A percentile compares a stretch with the other conserved stretches of the same genome.
These are phyloP conservation scores for Aureobasidium musti DNA, from an alignment of 2,329 filamentous ascomycete species.

Conservation along the genomic window DNA sequence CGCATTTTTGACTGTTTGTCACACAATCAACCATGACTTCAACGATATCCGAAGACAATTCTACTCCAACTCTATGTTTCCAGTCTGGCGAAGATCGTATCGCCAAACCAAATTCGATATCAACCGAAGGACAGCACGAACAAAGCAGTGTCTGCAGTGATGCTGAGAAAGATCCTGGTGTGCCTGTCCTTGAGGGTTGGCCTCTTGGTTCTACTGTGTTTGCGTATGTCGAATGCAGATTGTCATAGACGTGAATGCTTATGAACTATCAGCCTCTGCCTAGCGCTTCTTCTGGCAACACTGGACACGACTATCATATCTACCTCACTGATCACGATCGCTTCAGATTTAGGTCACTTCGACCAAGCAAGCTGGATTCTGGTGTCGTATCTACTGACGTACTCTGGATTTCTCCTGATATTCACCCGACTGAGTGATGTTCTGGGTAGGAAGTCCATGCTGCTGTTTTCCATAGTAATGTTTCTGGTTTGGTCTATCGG, in stretches of 20 bases:
- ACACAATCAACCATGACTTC: not conserved
- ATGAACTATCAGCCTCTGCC: not conserved
- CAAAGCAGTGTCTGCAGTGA: not conserved
- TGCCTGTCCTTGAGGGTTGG: slow-evolving; percentile 13
- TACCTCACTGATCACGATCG: slow-evolving; percentile 21
- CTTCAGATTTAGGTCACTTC: slow-evolving; percentile 22
- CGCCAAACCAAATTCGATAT: not conserved
- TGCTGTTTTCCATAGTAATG: slow-evolving; percentile 13
- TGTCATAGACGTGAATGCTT: not conserved
- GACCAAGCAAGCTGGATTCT: slow-evolving; percentile 26
- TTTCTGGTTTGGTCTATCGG: slow-evolving; percentile 28
- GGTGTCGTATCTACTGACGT: slow-evolving; percentile 21
- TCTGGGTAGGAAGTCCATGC: slow-evolving; percentile 16
- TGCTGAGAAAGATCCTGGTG: not conserved
- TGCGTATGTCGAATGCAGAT: not conserved
- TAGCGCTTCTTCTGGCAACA: slow-evolving; percentile 22
- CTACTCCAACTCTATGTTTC: no score
- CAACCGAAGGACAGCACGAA: not conserved
- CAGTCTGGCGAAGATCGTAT: not conserved
- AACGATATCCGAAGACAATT: not conserved
- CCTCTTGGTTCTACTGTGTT: slow-evolving; percentile 16
- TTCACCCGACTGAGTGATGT: slow-evolving; percentile 29
- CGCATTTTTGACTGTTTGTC: not conserved
- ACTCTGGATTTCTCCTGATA: slow-evolving; percentile 28
- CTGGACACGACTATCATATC: slow-evolving; percentile 27